Percentiles rank a stretch among this genome's conserved stretches.
These are phyloP conservation scores for Pythium phragmiticola DNA, from an alignment of 352 stramenopile genomes.

Conservation along the genomic window DNA sequence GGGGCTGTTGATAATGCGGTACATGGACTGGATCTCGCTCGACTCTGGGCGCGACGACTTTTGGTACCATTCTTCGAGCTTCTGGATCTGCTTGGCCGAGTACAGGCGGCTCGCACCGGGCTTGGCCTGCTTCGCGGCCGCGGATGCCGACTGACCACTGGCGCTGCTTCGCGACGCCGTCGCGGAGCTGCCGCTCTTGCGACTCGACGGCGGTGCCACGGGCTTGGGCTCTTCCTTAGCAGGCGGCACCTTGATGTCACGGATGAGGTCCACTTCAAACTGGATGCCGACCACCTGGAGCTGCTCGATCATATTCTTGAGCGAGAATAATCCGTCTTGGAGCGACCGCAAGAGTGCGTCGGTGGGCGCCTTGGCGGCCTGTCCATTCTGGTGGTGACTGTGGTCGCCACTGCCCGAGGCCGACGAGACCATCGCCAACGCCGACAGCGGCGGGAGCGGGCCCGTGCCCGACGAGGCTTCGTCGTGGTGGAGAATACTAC, in stretches of 20 bases:
- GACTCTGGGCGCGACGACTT: slow-evolving; percentile 77
- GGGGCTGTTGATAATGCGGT: slow-evolving; percentile 84
- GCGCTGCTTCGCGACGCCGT: slow-evolving; percentile 34
- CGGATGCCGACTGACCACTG: slow-evolving; percentile 17
- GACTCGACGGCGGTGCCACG: slow-evolving; percentile 19
- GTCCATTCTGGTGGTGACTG: slow-evolving; percentile 13
- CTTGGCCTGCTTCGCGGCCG: slow-evolving; percentile 45
- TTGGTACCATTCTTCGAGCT: slow-evolving; percentile 89
- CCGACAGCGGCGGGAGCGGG: slow-evolving; percentile 28
- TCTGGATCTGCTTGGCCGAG: slow-evolving; percentile 85
- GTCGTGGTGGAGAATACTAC: slow-evolving; percentile 25
- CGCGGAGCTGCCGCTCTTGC: slow-evolving; percentile 31
- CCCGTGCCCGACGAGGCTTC: slow-evolving; percentile 32
- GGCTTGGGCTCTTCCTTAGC: slow-evolving; percentile 55
- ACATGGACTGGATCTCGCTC: slow-evolving; percentile 89
- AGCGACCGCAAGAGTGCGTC: slow-evolving; percentile 47
- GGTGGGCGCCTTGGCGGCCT: slow-evolving; percentile 1
- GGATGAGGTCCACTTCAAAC: slow-evolving; percentile 82
- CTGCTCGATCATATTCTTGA: slow-evolving; percentile 78
- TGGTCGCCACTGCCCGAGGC: slow-evolving; percentile 19
- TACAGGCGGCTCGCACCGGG: slow-evolving; percentile 81
- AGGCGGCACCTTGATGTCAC: slow-evolving; percentile 63
- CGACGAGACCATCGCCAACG: slow-evolving; percentile 36
- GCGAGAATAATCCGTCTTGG: slow-evolving; percentile 50
- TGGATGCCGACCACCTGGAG: slow-evolving; percentile 79